Evolutionary conservation across 371 early-diverging fungal species (phyloP), one percentile per base, ranked within the genome.

Genomic region (Neoconidiobolus thromboides): DNA sequence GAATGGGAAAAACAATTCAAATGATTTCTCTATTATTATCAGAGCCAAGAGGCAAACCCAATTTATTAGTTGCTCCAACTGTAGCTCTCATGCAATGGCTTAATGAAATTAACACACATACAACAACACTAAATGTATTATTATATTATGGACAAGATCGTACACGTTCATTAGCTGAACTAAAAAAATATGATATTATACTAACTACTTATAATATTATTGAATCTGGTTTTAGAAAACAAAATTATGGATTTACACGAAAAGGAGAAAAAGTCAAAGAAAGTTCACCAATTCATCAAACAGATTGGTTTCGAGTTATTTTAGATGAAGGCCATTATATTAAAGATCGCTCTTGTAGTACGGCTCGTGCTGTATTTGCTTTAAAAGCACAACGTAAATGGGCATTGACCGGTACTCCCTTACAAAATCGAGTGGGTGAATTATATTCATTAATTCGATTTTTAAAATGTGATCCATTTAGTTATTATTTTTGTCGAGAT

Each of bases 1-100:
- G 98, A 2, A 91, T 98, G 92, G 98, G 99, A 10, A 99, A 99
- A 70, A 98, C 99, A 0, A 86, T 99, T 53, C 97, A 96, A 68
- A 87, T 89, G 39, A 93, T 98, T 46, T 76, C 92, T 0, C 73
- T 96, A 47, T 65, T 96, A 1, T 69, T 91, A 7, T 67, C 73
- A 12, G 80, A 79, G 43, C 73, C 70, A 2, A 68, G 68, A 6
- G 69, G 76, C 26, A 76, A 75, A 40, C 91, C 92, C 1, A 95
- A 85, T 55, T 71, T 95, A 55, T 85, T 95, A 37, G 63, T 93
- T 26, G 87, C 86, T 2, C 96, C 96, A 1, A 88, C 89, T 0
- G 89, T 90, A 2, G 95, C 95, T 5, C 72, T 95, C 47, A 66
- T 87, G 62, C 94, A 95, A 70, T 95, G 96, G 96, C 73, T 71